Evolutionary conservation across 2,329 filamentous ascomycete genomes (phyloP).

Genomic region (Phyllosticta citribraziliensis): DNA sequence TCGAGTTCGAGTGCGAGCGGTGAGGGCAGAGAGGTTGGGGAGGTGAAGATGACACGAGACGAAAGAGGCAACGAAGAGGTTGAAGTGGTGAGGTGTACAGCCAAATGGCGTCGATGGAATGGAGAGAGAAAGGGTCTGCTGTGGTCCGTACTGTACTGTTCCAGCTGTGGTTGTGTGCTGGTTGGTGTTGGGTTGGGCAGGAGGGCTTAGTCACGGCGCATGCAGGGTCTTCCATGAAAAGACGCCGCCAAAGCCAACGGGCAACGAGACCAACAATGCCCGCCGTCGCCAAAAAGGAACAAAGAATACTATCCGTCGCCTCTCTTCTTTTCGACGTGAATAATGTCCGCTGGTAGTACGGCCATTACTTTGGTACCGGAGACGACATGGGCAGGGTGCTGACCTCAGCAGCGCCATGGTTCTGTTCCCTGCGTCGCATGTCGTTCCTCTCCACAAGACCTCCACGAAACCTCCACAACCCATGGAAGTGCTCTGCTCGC

Average conservation of each 20-base stretch:
- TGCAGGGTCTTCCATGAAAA: not conserved
- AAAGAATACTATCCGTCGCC: not conserved
- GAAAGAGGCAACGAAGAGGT: not conserved
- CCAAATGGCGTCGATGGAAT: not conserved
- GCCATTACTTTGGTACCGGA: not conserved
- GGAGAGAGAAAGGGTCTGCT: not conserved
- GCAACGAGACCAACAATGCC: not conserved
- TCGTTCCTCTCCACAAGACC: not conserved
- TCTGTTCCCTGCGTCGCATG: not conserved
- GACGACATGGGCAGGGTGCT: not conserved
- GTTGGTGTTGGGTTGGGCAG: not conserved
- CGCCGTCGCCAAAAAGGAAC: not conserved
- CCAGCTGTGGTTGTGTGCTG: not conserved
- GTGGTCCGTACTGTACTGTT: not conserved
- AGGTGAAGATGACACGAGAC: not conserved
- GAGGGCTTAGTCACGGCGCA: not conserved
- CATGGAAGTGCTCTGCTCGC: not conserved
- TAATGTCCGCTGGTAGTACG: not conserved
- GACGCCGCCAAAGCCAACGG: not conserved
- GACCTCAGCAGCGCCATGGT: not conserved
- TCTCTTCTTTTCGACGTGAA: not conserved
- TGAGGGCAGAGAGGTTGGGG: not conserved
- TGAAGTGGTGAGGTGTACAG: too few species aligned
- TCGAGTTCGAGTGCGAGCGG: not conserved
- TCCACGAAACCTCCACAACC: not conserved